A percentile compares a stretch with the other conserved stretches of the same genome.
These are phyloP conservation scores for Limtongia smithiae DNA, from an alignment of 805 yeast genomes.

Conservation along the genomic window DNA sequence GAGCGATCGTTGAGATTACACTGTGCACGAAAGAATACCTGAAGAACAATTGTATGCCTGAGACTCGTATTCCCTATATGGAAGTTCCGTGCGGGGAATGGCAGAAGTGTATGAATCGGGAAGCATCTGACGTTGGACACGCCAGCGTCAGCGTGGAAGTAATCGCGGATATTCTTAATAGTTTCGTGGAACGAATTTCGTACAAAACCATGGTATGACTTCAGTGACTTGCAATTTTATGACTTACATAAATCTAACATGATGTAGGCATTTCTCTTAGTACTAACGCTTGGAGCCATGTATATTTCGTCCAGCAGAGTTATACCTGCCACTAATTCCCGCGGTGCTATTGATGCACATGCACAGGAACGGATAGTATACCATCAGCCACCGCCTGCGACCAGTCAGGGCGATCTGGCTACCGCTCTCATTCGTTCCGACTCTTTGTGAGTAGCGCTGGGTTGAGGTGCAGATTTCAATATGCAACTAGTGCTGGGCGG, in stretches of 20 bases:
- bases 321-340: conserved; percentile 3
- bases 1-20: conserved; percentile 60
- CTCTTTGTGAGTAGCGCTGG: too few relatives aligned
- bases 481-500: too few relatives aligned
- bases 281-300: conserved; percentile 51
- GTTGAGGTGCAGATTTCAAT: too few relatives aligned
- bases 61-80: conserved; percentile 70
- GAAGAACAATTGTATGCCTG: conserved; percentile 62
- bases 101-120: conserved; percentile 79
- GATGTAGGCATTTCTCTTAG: conserved; percentile 38
- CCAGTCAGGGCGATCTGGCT: too few relatives aligned
- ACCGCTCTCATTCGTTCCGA: too few relatives aligned
- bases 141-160: conserved; percentile 77
- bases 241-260: not conserved
- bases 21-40: conserved; percentile 66
- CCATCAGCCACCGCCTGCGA: not conserved
- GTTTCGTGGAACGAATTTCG: conserved; percentile 67
- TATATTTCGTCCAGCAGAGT: conserved; percentile 39
- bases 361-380: conserved; percentile 2
- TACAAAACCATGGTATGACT: conserved; percentile 63
- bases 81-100: conserved; percentile 67
- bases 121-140: conserved; percentile 62
- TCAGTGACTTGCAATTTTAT: too few relatives aligned
- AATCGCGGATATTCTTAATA: conserved; percentile 74
- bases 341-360: not conserved